phyloP scores from a whole-genome alignment of 2,329 filamentous ascomycete genomes.

The Colletotrichum sansevieriae region DNA sequence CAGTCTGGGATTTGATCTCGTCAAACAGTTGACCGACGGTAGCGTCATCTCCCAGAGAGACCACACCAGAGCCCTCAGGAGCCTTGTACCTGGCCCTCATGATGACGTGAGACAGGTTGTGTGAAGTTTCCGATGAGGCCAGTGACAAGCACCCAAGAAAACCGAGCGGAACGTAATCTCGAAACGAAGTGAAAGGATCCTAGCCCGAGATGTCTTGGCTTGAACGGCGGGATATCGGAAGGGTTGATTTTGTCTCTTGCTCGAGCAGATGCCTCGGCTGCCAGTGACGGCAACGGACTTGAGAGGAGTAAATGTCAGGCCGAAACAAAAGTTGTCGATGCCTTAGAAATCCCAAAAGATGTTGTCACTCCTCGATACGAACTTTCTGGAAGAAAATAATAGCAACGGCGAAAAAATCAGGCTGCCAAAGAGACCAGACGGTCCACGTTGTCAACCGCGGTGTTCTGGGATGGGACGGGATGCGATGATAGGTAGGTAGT shows the following conservation, averaged over 20 bases:
- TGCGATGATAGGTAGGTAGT: neutral
- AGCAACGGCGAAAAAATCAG: neutral
- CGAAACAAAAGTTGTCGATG: too few relatives aligned
- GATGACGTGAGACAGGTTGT: constrained; percentile 19
- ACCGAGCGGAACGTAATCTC: too few relatives aligned
- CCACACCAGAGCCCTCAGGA: constrained; percentile 77
- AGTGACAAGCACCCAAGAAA: neutral
- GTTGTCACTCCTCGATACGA: neutral
- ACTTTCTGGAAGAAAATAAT: neutral
- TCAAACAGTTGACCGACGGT: constrained; percentile 72
- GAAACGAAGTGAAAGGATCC: neutral
- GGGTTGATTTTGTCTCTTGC: constrained; percentile 24
- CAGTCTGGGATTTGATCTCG: constrained; percentile 73
- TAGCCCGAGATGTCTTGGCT: constrained; percentile 19
- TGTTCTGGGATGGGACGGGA: neutral
- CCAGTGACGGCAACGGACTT: neutral
- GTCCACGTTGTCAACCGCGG: too few relatives aligned
- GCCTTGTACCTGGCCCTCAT: constrained; percentile 84
- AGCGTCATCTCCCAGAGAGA: constrained; percentile 77
- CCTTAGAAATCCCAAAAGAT: too few relatives aligned
- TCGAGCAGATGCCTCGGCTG: neutral
- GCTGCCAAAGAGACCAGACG: neutral
- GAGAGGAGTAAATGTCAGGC: neutral
- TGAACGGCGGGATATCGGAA: constrained; percentile 25
- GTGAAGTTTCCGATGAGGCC: neutral